Evolutionary conservation across 2,329 filamentous ascomycete species (phyloP), one percentile per base, ranked within the genome.

Genomic region (Phialocephala subalpina): DNA sequence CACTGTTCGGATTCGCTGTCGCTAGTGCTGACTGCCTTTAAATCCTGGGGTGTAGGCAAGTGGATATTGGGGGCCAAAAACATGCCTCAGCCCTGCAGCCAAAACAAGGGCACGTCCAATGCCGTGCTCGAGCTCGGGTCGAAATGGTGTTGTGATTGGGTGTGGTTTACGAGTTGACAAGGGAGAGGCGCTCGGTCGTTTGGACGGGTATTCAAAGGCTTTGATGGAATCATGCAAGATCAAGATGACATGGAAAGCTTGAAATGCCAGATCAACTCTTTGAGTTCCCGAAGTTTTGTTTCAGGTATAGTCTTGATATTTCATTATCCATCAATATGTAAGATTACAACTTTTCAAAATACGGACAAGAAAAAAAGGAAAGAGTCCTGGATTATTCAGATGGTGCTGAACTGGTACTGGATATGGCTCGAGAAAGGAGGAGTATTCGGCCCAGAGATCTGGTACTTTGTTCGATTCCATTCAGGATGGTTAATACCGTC

Each of bases 401-500:
- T 33, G 18, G 62, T 64, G 57, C 62, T 47, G 27, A 71, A 71
- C 25, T 64, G 65, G 58, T 71, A 71, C 22, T 62, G 47, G 20
- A 71, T 69, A 25, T 45, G 58, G 55, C 62, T 68, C 35, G 62
- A 60, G 36, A 65, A 71, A 7, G 67, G 65, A 29, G 57, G 59
- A 14, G 61, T 67, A 29, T 65, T 25, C 11, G 87, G 87, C 45
- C 78, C 81, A 70, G 80, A 89, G 68, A 90, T 80, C 75, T 90
- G 87, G 79, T 84, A 87, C 62, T 75, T 75, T 57, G 83, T 80
- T 67, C 94, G 87, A 68, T 87, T 87, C 94, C 94, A 97, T 78
- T 93, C 87, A 0, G 94, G 94, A 72, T 96, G 87, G 80, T 97
- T 97, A 81, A 97, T 96, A 38, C 86, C 93, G 76, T 97, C 94